Base-by-base conservation (phyloP, 768 basidiomycete species). In the Termitomyces sp. region DNA sequence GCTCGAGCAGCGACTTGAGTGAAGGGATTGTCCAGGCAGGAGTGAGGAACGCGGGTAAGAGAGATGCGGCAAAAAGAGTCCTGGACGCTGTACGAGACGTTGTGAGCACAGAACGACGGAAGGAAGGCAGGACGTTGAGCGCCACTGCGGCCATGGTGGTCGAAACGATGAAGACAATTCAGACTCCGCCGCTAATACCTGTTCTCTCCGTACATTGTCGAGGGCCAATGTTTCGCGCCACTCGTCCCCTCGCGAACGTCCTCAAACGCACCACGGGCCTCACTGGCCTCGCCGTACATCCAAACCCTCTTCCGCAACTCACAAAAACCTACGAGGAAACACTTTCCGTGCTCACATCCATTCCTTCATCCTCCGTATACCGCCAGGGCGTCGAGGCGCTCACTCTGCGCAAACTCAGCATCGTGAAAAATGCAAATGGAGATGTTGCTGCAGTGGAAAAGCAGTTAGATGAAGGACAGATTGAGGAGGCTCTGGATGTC, bases 341-440 rank as follows among this genome's bases (percentile, higher is more conserved):
- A 6, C 84, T 97, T 54, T 70, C 81, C 32, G 71, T 79, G 6
- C 82, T 96, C 52, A 73, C 80, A 9, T 72, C 79, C 56, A 82
- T 97, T 59, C 95, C 95, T n/a, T 71, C 78, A 60, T 82, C 87
- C 52, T 90, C 92, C 63, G 86, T 92, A 47, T 98, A 98, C 75
- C 86, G 92, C 58, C 94, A 96, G 72, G 86, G 90, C 54, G 86
- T 85, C 32, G 92, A 95, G 72, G 87, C 89, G 9, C 81, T 95
- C 65, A 89, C 87, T n/a, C 82, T 82, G 62, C 85, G 84, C 68
- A 90, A 91, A 67, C 80, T 96, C 58, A 80, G 75, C 66, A 80
- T 92, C 56, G 79, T 96, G 45, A 79, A 91, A 68, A 74, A 73
- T 33, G 85, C 86, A 41, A 82, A 83, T 35, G 87, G 85, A 28